A percentile compares a stretch with the other conserved stretches of the same genome.
Evolutionary conservation across 768 basidiomycete species (phyloP).

Genomic region (Hericium erinaceus): DNA sequence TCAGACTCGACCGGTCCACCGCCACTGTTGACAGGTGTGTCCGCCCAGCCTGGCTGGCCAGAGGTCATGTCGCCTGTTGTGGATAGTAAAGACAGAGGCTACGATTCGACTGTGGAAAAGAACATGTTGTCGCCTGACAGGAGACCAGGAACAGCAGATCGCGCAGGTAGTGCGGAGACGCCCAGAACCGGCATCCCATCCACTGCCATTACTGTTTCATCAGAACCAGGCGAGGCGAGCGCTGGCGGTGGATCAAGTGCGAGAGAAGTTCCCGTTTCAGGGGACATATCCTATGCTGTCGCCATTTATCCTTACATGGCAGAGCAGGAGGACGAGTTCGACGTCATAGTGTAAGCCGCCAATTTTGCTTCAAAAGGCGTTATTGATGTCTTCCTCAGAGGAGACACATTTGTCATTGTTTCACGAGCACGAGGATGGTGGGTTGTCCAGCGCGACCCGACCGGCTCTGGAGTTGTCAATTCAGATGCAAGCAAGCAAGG

Average conservation of each 20-base stretch:
- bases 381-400: slow-evolving; percentile 33
- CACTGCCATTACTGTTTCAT: slow-evolving; percentile 15
- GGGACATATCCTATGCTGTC: slow-evolving; percentile 83
- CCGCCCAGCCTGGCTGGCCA: slow-evolving; percentile 66
- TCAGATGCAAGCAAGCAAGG: slow-evolving; percentile 76
- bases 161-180: slow-evolving; percentile 7
- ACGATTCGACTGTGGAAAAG: slow-evolving; percentile 26
- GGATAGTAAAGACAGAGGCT: slow-evolving; percentile 33
- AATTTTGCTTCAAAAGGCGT: slow-evolving; percentile 1
- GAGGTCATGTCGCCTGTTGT: slow-evolving; percentile 56
- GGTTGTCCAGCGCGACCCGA: slow-evolving; percentile 93
- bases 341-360: slow-evolving; percentile 80
- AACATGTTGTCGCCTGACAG: background rate
- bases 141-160: slow-evolving; percentile 9
- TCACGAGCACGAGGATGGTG: slow-evolving; percentile 98
- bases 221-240: slow-evolving; percentile 20
- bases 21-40: slow-evolving; percentile 42
- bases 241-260: slow-evolving; percentile 16
- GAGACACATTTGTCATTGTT: slow-evolving; percentile 88
- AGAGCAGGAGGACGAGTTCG: slow-evolving; percentile 97
- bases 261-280: slow-evolving; percentile 24
- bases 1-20: slow-evolving; percentile 43
- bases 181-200: slow-evolving; percentile 30
- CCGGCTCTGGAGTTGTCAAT: slow-evolving; percentile 71
- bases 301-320: slow-evolving; percentile 99